Conservation (phyloP, 1,284 basidiomycete genomes). For the Cutaneotrichosporon dermatis region DNA sequence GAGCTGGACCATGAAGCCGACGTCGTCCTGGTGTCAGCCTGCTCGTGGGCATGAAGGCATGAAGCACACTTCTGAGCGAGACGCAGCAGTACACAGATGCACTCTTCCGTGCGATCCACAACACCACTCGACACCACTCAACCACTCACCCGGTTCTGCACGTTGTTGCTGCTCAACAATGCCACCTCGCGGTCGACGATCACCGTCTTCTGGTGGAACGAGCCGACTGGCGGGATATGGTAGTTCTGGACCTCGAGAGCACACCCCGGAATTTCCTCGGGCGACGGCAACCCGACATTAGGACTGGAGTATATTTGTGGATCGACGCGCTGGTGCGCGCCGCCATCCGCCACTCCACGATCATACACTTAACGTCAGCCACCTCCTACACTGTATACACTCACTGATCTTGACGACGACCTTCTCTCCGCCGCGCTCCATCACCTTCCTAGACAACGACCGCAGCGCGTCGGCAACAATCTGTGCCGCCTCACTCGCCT, state of each 20-base stretch:
- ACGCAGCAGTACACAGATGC: too few species aligned
- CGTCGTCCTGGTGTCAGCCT: slow-evolving; percentile 62
- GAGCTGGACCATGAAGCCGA: slow-evolving; percentile 62
- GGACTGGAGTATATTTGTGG: slow-evolving; percentile 6
- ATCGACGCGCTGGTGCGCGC: slow-evolving; percentile 21
- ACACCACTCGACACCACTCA: too few species aligned
- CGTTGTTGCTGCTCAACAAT: slow-evolving; percentile 57
- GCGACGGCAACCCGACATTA: slow-evolving; percentile 13
- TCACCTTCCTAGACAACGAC: slow-evolving; percentile 28
- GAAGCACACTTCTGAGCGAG: too few species aligned
- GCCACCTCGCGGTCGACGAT: slow-evolving; percentile 65
- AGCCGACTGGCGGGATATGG: slow-evolving; percentile 36
- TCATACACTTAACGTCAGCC: slow-evolving; percentile 22
- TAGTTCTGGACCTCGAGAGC: slow-evolving; percentile 33
- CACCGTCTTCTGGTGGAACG: slow-evolving; percentile 69
- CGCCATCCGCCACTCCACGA: slow-evolving; percentile 21
- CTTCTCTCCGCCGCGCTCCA: slow-evolving; percentile 25
- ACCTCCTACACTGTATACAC: background rate
- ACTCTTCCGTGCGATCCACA: too few species aligned
- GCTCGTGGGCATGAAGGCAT: too few species aligned
- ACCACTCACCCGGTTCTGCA: slow-evolving; percentile 52
- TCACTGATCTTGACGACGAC: slow-evolving; percentile 37
- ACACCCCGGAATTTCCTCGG: slow-evolving; percentile 17
- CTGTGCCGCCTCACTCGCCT: slow-evolving; percentile 26
- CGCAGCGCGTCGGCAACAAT: slow-evolving; percentile 29